Percentiles rank a stretch among this genome's conserved stretches.
Conservation (phyloP, 164 flowering plant genomes). For the Umbellularia californica region DNA sequence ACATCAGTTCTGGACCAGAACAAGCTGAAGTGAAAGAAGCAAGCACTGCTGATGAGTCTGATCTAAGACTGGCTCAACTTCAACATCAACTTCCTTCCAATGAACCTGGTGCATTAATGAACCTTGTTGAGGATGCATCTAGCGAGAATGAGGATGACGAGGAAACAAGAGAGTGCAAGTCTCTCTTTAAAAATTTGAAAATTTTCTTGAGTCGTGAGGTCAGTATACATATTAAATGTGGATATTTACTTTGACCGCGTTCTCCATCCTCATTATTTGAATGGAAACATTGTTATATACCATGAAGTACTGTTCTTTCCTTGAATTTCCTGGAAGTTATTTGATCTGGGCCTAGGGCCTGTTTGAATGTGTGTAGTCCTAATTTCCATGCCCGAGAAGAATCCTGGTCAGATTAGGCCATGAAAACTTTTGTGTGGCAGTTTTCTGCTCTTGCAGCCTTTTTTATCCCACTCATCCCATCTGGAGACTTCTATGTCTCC, state of each 20-base stretch:
- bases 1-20: conserved; percentile 28
- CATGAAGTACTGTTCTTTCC: too few relatives aligned
- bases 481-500: too few relatives aligned
- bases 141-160: conserved; percentile 68
- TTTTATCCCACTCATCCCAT: too few relatives aligned
- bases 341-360: background rate
- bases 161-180: conserved; percentile 66
- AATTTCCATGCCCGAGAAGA: too few relatives aligned
- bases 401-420: too few relatives aligned
- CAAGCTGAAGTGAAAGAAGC: conserved; percentile 20
- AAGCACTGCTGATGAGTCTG: conserved; percentile 53
- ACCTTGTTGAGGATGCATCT: conserved; percentile 55
- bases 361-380: too few relatives aligned
- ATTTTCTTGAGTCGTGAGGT: conserved; percentile 96
- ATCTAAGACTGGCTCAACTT: conserved; percentile 78
- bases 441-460: too few relatives aligned
- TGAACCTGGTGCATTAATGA: conserved; percentile 82
- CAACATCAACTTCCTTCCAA: conserved; percentile 86
- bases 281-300: too few relatives aligned
- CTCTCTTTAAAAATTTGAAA: conserved; percentile 59
- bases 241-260: background rate
- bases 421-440: too few relatives aligned
- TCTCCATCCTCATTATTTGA: too few relatives aligned
- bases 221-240: background rate
- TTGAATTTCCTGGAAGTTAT: too few relatives aligned